phyloP scores from a whole-genome alignment of 495 filamentous ascomycete genomes.

The Cairneyella variabilis region DNA sequence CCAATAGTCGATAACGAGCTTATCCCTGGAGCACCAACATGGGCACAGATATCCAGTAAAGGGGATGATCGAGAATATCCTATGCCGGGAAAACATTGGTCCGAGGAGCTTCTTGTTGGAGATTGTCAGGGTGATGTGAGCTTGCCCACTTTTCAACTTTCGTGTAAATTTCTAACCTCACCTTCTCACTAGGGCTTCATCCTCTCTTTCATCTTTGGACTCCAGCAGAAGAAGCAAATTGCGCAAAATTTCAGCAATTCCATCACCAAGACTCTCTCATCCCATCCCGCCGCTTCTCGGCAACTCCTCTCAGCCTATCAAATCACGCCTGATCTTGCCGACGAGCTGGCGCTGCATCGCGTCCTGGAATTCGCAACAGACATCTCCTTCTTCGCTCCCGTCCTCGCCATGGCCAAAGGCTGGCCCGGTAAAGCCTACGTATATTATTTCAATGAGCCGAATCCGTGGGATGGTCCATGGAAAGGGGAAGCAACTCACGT shows the following conservation, averaged over 20 bases:
- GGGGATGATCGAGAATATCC: neutral
- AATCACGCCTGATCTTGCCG: constrained; percentile 13
- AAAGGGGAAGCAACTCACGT: constrained; percentile 1
- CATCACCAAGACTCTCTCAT: neutral
- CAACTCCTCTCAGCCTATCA: constrained; percentile 1
- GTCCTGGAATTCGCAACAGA: constrained; percentile 39
- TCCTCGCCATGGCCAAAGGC: constrained; percentile 30
- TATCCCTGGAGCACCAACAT: neutral
- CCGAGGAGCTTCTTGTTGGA: constrained; percentile 4
- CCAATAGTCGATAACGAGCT: constrained; percentile 2
- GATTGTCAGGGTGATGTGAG: constrained; percentile 13
- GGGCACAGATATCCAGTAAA: neutral
- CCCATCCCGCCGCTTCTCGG: neutral
- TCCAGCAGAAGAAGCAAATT: neutral
- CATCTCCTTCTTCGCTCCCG: constrained; percentile 36
- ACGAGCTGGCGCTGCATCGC: constrained; percentile 30
- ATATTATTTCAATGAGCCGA: constrained; percentile 38
- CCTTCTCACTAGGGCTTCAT: neutral
- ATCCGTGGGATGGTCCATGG: constrained; percentile 1
- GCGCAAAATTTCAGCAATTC: neutral
- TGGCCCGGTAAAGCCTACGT: constrained; percentile 39
- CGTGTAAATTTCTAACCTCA: neutral
- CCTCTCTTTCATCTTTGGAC: constrained; percentile 4
- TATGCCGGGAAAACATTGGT: constrained; percentile 5
- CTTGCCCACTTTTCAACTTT: neutral